These are phyloP conservation scores for Meyerozyma smithsonii DNA, from an alignment of 1,139 yeast genomes.

Conservation along the genomic window DNA sequence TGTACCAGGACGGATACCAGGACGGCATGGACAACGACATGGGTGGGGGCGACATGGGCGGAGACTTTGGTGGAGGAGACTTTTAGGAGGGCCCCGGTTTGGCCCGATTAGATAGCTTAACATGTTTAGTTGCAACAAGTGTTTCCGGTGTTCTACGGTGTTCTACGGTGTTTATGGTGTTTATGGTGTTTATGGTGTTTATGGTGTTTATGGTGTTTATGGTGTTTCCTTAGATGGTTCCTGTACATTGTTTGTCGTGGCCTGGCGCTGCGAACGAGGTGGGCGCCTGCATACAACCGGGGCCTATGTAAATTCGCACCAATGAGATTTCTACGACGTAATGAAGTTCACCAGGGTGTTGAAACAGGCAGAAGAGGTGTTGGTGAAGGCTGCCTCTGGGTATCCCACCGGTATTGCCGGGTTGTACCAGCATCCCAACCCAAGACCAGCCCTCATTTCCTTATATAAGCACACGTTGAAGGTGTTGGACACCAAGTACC, in stretches of 20 bases:
- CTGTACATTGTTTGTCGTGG: too few relatives aligned
- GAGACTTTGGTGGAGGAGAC: conserved; percentile 9
- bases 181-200: neutral
- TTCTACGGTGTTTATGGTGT: neutral
- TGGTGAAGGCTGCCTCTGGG: conserved; percentile 64
- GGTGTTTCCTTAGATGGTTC: too few relatives aligned
- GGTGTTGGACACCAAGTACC: conserved; percentile 56
- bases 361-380: conserved; percentile 53
- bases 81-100: neutral
- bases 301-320: conserved; percentile 16
- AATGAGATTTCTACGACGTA: conserved; percentile 13
- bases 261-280: too few relatives aligned
- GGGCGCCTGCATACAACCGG: neutral
- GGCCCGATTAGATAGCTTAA: too few relatives aligned
- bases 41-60: conserved; percentile 20
- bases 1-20: conserved; percentile 29
- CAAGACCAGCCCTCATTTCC: conserved; percentile 72
- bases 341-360: conserved; percentile 45
- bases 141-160: too few relatives aligned
- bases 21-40: conserved; percentile 25
- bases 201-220: neutral
- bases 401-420: conserved; percentile 81
- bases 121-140: too few relatives aligned
- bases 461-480: conserved; percentile 67
- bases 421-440: conserved; percentile 73